Evolutionary conservation across 768 basidiomycete species (phyloP).

Genomic region (Exidia glandulosa): DNA sequence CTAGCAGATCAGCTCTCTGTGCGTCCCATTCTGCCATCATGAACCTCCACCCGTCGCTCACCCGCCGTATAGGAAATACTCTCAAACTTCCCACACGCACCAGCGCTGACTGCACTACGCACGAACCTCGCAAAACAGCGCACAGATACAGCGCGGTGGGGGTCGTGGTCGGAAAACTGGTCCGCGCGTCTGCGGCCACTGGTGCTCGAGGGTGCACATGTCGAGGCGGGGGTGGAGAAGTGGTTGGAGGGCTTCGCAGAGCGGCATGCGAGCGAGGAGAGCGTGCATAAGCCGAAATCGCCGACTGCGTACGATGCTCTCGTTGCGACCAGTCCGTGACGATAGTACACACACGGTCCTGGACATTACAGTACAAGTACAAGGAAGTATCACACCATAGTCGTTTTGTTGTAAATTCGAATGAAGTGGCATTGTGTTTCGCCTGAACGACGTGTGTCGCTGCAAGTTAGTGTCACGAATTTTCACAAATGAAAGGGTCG

Average conservation of each 20-base stretch:
- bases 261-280: neutral
- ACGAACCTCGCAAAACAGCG: conserved; percentile 29
- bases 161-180: conserved; percentile 85
- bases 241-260: neutral
- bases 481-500: no score
- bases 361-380: no score
- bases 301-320: no score
- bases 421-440: no score
- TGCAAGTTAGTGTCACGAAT: no score
- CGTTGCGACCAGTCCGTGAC: no score
- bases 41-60: neutral
- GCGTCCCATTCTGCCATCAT: conserved; percentile 5
- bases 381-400: no score
- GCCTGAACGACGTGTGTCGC: no score
- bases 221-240: neutral
- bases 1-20: conserved; percentile 68
- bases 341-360: no score
- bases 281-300: no score
- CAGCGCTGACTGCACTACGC: conserved; percentile 39
- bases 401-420: no score
- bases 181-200: conserved; percentile 52
- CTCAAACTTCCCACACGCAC: conserved; percentile 45
- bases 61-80: conserved; percentile 38
- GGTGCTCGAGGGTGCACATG: conserved; percentile 21
- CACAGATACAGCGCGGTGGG: conserved; percentile 43